These are phyloP conservation scores for Boechera retrofracta DNA, from an alignment of 345 rosid genomes.

Conservation along the genomic window DNA sequence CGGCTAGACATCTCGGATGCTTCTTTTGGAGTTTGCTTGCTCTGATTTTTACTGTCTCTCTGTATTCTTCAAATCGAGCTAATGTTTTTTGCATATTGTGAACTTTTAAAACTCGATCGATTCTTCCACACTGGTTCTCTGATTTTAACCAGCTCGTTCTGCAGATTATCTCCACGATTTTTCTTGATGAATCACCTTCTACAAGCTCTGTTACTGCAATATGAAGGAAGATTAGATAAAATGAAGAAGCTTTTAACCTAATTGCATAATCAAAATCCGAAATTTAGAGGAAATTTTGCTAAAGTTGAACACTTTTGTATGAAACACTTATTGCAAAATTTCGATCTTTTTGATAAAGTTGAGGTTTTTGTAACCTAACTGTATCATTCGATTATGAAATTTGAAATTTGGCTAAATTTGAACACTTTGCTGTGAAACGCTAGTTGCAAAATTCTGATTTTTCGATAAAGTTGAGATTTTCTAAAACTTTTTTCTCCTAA, in stretches of 20 bases:
- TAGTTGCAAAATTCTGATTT: background rate
- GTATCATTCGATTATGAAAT: background rate
- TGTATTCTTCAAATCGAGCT: constrained; percentile 89
- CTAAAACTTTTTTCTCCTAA: background rate
- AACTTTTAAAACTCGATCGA: constrained; percentile 89
- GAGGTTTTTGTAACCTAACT: background rate
- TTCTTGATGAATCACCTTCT: constrained; percentile 97
- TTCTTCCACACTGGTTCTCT: constrained; percentile 85
- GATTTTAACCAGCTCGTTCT: constrained; percentile 89
- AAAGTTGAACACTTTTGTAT: background rate
- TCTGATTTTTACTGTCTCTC: constrained; percentile 84
- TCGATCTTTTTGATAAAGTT: background rate
- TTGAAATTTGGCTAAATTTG: background rate
- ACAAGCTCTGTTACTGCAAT: constrained; percentile 88
- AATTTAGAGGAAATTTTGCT: too few relatives aligned
- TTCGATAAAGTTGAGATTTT: too few relatives aligned
- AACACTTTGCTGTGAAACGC: too few relatives aligned
- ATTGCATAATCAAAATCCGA: background rate
- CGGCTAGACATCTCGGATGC: constrained; percentile 94
- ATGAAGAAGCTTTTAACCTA: background rate
- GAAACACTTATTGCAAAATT: background rate
- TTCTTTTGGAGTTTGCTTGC: constrained; percentile 88
- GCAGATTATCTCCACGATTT: constrained; percentile 97
- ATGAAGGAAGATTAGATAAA: background rate
- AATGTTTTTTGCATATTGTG: constrained; percentile 96